Percentiles rank a stretch among this genome's conserved stretches.
Conservation (phyloP, 2,329 filamentous ascomycete genomes). For the Diaporthe batatas region DNA sequence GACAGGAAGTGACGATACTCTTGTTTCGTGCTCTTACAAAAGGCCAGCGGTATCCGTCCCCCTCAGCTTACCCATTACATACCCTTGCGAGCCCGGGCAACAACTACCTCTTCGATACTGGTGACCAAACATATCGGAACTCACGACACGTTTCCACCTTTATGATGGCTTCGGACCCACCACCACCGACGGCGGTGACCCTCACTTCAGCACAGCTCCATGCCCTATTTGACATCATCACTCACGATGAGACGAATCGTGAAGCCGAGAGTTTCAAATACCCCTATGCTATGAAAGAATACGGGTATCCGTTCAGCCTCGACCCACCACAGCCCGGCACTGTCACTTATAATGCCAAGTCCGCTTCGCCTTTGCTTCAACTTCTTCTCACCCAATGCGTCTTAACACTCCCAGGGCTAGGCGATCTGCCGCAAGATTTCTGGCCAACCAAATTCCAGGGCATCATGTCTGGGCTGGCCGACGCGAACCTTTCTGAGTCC, state of each 20-base stretch:
- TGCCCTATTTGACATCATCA: constrained; percentile 71
- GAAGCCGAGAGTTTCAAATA: constrained; percentile 81
- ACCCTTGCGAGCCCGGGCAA: not conserved
- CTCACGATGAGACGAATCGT: constrained; percentile 70
- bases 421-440: constrained; percentile 72
- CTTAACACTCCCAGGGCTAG: constrained; percentile 75
- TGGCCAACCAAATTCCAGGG: constrained; percentile 74
- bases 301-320: constrained; percentile 75
- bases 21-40: too few species aligned
- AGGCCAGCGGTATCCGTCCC: not conserved
- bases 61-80: not conserved
- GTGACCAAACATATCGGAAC: not conserved
- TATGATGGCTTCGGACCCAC: constrained; percentile 31
- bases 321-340: not conserved
- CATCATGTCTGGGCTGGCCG: constrained; percentile 72
- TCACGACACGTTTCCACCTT: constrained; percentile 8
- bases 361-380: constrained; percentile 76
- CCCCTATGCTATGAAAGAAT: constrained; percentile 72
- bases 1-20: not conserved
- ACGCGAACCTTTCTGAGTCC: constrained; percentile 81
- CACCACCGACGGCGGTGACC: constrained; percentile 27
- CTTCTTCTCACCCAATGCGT: constrained; percentile 75
- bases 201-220: constrained; percentile 58
- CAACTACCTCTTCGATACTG: not conserved
- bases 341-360: constrained; percentile 48